These are phyloP conservation scores for Neoconidiobolus thromboides DNA, from an alignment of 371 early-diverging fungal genomes.

Conservation along the genomic window DNA sequence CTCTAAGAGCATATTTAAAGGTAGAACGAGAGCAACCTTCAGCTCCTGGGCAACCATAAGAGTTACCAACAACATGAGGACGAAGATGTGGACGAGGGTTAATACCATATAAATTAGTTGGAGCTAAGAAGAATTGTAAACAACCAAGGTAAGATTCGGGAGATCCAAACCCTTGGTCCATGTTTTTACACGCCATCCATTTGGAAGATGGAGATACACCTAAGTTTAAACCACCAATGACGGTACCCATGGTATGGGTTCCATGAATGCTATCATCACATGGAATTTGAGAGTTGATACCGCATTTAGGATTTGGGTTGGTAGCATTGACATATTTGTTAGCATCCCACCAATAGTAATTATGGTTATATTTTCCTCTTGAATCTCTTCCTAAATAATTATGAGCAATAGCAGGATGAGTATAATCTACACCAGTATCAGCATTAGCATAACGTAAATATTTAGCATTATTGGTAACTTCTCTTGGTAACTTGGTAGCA, in stretches of 20 bases:
- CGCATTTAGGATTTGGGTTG: not conserved
- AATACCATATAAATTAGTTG: not conserved
- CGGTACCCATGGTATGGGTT: not conserved
- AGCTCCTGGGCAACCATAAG: not conserved
- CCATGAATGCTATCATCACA: not conserved
- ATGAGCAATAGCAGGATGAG: slow-evolving; percentile 50
- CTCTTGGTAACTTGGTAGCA: not conserved
- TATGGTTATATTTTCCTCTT: not conserved
- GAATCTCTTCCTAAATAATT: slow-evolving; percentile 7
- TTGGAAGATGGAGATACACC: not conserved
- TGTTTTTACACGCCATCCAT: slow-evolving; percentile 3
- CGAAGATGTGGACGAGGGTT: not conserved
- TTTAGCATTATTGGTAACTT: not conserved
- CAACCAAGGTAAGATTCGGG: slow-evolving; percentile 1
- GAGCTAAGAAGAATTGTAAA: not conserved
- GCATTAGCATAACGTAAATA: slow-evolving; percentile 10
- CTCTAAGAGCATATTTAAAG: not conserved
- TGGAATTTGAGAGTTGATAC: not conserved
- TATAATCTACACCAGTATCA: slow-evolving; percentile 36
- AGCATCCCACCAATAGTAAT: slow-evolving; percentile 1
- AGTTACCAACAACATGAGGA: not conserved
- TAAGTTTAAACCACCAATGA: not conserved
- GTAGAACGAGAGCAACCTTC: not conserved
- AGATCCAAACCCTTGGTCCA: not conserved
- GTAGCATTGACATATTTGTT: not conserved